Evolutionary conservation across 2,329 filamentous ascomycete genomes (phyloP), one percentile per base, ranked within the genome.

Genomic region (Xylariales sp.): DNA sequence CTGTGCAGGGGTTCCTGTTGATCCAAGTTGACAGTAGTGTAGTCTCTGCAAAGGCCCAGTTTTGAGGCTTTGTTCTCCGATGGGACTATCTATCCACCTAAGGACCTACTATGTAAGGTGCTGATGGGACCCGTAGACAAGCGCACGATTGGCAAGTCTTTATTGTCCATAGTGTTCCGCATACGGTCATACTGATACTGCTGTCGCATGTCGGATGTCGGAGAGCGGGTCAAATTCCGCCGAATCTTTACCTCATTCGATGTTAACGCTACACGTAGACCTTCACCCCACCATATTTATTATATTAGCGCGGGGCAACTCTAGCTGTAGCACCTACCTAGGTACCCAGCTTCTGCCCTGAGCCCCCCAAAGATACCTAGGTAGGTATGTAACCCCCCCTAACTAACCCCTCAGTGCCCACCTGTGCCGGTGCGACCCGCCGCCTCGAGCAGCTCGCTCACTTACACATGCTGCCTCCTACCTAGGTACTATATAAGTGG

Each of bases 201-300:
- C 23, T 39, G 36, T 8, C 3, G 2, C 36, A 39, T 39, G 36
- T 67, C 64, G 68, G 68, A 68, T 49, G 36, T 67, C 64, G 68
- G 68, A 68, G 45, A 39, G 59, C 71, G 71, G 68, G 68, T 62
- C 36, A 64, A 63, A 60, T 68, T 69, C 68, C 61, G 66, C 71
- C 71, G 67, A 66, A 50, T 46, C 49, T 60, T 60, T 60, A 49
- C 54, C 46, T 34, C 4, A 14, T 50, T 52, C 32, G 3, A 43
- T 52, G 39, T 12, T 46, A 16, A 30, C 45, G 23, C 41, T 32
- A 36, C 53, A 30, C 14, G 4, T 43, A 50, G 14, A 41, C 50
- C 7, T 23, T 14, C 3, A 45, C 66, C 64, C 64, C 57, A n/a
- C 57, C 43, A 49, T 14, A 6, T 49, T 55, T 41, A 32, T 5